These are phyloP conservation scores for Aspergillus asperescens DNA, from an alignment of 495 filamentous ascomycete species.

Conservation along the genomic window DNA sequence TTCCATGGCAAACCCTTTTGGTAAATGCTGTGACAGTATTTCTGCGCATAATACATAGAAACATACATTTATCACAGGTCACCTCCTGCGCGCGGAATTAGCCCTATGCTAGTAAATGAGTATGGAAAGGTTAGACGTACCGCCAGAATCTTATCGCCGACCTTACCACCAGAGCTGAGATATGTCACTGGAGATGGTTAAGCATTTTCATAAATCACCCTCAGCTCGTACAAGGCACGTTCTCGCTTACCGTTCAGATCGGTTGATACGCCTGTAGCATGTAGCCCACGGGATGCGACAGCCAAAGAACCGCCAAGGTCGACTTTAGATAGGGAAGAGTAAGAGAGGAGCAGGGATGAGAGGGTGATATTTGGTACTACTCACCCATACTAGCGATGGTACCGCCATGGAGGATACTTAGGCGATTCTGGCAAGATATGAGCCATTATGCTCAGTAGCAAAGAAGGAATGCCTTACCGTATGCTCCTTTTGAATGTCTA, in stretches of 20 bases:
- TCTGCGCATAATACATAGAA: neutral
- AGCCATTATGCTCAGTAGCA: neutral
- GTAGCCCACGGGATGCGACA: slow-evolving; percentile 84
- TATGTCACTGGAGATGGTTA: slow-evolving; percentile 69
- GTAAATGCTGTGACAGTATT: too few relatives aligned
- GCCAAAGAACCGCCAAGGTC: slow-evolving; percentile 91
- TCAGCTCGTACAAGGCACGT: neutral
- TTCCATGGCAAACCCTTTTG: too few relatives aligned
- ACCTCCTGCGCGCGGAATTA: slow-evolving; percentile 49
- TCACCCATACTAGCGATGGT: slow-evolving; percentile 88
- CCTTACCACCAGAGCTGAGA: slow-evolving; percentile 71
- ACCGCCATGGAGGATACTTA: slow-evolving; percentile 87
- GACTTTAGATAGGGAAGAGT: slow-evolving; percentile 44
- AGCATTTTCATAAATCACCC: neutral
- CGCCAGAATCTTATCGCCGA: slow-evolving; percentile 71
- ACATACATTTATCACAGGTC: slow-evolving; percentile 79
- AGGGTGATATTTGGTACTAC: neutral
- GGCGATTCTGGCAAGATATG: slow-evolving; percentile 60
- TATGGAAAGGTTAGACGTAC: slow-evolving; percentile 26
- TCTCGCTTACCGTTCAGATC: slow-evolving; percentile 69
- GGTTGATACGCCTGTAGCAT: slow-evolving; percentile 85
- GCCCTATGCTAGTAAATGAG: slow-evolving; percentile 1
- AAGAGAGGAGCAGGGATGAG: neutral
- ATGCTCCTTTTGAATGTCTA: slow-evolving; percentile 81
- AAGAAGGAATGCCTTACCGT: slow-evolving; percentile 52